These are phyloP conservation scores for Aegle marmelos DNA, from an alignment of 345 rosid genomes.

Conservation along the genomic window DNA sequence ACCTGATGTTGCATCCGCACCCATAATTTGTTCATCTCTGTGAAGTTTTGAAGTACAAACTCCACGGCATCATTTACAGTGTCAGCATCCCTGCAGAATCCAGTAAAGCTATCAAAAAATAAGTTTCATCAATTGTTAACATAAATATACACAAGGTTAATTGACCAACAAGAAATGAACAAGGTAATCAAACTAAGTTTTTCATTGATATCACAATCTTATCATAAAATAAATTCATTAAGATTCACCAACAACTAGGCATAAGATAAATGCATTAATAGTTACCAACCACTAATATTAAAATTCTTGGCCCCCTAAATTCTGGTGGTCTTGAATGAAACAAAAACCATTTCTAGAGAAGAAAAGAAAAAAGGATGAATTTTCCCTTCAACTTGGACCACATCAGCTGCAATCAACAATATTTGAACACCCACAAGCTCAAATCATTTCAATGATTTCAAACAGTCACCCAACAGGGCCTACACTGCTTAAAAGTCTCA, in stretches of 20 bases:
- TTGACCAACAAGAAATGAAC: not conserved
- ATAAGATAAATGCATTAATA: not conserved
- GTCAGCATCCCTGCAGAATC: constrained; percentile 80
- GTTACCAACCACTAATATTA: not conserved
- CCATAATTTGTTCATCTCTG: constrained; percentile 99
- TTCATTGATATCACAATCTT: no score
- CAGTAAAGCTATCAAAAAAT: constrained; percentile 13
- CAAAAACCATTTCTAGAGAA: not conserved
- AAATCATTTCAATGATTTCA: not conserved
- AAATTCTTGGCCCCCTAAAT: not conserved
- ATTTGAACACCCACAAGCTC: not conserved
- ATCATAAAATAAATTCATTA: no score
- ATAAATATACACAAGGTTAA: not conserved
- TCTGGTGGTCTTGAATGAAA: not conserved
- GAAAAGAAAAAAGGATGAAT: no score
- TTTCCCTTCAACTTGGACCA: not conserved
- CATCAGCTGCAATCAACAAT: not conserved
- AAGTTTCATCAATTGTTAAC: not conserved
- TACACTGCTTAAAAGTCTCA: not conserved
- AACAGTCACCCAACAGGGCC: not conserved
- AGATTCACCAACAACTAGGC: not conserved
- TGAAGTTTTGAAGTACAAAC: constrained; percentile 93
- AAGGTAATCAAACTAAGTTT: not conserved
- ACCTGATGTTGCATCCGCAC: constrained; percentile 99
- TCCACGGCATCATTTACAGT: constrained; percentile 90